A percentile compares a stretch with the other conserved stretches of the same genome.
Conservation (phyloP, 2,329 filamentous ascomycete genomes). For the Cladosporium oxysporum region DNA sequence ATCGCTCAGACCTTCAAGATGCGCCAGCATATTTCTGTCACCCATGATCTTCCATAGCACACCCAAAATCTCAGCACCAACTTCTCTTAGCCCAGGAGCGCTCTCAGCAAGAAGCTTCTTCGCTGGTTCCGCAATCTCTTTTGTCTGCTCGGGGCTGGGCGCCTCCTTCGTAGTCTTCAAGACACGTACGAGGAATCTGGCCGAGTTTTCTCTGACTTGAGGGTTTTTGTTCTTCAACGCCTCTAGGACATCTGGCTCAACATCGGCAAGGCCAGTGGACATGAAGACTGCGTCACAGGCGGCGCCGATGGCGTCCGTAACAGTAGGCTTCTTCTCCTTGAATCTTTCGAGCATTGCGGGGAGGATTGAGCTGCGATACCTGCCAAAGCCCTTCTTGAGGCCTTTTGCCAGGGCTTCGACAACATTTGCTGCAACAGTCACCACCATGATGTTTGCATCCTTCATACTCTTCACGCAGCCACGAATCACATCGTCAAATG, state of each 20-base stretch:
- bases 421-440: constrained; percentile 89
- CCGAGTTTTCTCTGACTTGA: constrained; percentile 92
- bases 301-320: constrained; percentile 82
- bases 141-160: constrained; percentile 80
- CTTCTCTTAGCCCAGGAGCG: constrained; percentile 79
- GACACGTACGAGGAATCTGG: constrained; percentile 89
- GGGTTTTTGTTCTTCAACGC: constrained; percentile 94
- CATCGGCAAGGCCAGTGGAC: constrained; percentile 74
- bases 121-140: constrained; percentile 78
- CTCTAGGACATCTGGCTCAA: constrained; percentile 84
- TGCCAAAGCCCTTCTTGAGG: constrained; percentile 73
- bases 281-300: constrained; percentile 74
- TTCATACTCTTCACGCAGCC: constrained; percentile 96
- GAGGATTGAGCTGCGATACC: constrained; percentile 79
- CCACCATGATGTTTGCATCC: constrained; percentile 94
- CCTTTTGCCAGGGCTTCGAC: constrained; percentile 88
- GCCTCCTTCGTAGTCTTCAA: constrained; percentile 80
- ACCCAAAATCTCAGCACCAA: constrained; percentile 87
- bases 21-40: constrained; percentile 90
- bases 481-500: constrained; percentile 80
- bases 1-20: constrained; percentile 89
- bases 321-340: constrained; percentile 93
- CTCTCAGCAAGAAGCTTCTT: constrained; percentile 92
- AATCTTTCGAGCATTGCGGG: constrained; percentile 89
- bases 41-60: constrained; percentile 99